Conservation (phyloP, 2,329 filamentous ascomycete species). For the Eurotiales sp. region DNA sequence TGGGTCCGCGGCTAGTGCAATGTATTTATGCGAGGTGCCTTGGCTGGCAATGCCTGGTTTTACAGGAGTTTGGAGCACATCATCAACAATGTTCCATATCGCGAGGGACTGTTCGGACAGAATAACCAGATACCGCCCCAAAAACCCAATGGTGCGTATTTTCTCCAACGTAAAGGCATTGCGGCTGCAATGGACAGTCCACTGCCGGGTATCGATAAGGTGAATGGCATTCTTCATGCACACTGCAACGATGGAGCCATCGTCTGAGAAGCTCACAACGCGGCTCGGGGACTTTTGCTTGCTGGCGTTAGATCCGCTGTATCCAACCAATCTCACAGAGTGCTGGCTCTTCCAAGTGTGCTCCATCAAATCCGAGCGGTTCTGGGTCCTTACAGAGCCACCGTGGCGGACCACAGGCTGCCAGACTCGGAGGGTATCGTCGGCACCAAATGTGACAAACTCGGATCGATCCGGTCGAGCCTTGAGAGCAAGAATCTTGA, state of each 20-base stretch:
- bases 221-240: constrained; percentile 58
- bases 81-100: constrained; percentile 80
- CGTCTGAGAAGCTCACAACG: constrained; percentile 69
- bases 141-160: constrained; percentile 65
- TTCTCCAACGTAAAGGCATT: constrained; percentile 64
- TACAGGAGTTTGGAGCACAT: constrained; percentile 33
- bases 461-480: constrained; percentile 64
- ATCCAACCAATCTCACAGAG: constrained; percentile 47
- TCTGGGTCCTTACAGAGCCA: constrained; percentile 62
- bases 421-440: constrained; percentile 78
- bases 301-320: constrained; percentile 51
- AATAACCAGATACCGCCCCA: constrained; percentile 70
- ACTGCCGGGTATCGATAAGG: constrained; percentile 69
- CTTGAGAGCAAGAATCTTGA: constrained; percentile 66
- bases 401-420: constrained; percentile 65
- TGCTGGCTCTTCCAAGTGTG: constrained; percentile 72
- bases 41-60: background rate
- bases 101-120: constrained; percentile 65
- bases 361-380: constrained; percentile 45
- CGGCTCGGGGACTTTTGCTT: background rate
- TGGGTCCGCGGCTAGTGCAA: constrained; percentile 64
- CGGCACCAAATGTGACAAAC: constrained; percentile 82
- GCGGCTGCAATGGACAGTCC: constrained; percentile 63
- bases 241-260: constrained; percentile 77
- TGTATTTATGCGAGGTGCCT: constrained; percentile 15